Base-by-base conservation (phyloP, 2,329 filamentous ascomycete species). In the Lachnellula occidentalis region DNA sequence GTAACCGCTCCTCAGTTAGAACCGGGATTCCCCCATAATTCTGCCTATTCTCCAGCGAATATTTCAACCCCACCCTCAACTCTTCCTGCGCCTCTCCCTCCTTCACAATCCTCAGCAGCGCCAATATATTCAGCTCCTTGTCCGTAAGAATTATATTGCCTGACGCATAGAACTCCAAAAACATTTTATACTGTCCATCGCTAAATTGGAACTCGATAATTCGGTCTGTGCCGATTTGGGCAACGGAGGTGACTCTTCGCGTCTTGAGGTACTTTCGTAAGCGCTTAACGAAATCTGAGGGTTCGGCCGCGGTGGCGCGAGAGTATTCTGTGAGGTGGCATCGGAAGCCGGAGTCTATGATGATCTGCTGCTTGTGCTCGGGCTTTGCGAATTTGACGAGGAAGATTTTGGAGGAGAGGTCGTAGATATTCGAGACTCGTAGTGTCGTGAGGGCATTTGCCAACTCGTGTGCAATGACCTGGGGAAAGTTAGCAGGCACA, bases 391-490 rank as follows among this genome's bases (percentile, higher is more conserved):
- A 94, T 70, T 96, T 97, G 72, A 99, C 81, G 24, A 97, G 85
- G 68, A 97, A 90, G 67, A 97, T 96, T 69, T 92, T 91, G 61
- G 91, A 91, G 59, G 90, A 95, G 56, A 99, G 83, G 71, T 99
- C 94, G 75, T 99, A 97, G 70, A 96, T 86, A 69, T 99, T 99
- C 59, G 89, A 84, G 49, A 97, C 81, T 60, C 94, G 88, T 58
- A 97, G 79, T 56, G 83, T 83, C 55, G 87, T 82, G 51, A 99
- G 80, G 61, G 80, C 82, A 59, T 81, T 77, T 56, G 90, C 86
- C 59, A 99, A 87, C 80, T 99, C 94, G 70, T 95, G 90, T 54
- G 91, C 88, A 69, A 97, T 95, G 72, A 95, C 90, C 90, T 95
- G 50, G 49, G 31, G 27, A 34, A 11, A 42, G 22, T 58, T 50